Evolutionary conservation across 2,329 filamentous ascomycete species (phyloP), one percentile per base, ranked within the genome.

Genomic region (Trichoderma sp.): DNA sequence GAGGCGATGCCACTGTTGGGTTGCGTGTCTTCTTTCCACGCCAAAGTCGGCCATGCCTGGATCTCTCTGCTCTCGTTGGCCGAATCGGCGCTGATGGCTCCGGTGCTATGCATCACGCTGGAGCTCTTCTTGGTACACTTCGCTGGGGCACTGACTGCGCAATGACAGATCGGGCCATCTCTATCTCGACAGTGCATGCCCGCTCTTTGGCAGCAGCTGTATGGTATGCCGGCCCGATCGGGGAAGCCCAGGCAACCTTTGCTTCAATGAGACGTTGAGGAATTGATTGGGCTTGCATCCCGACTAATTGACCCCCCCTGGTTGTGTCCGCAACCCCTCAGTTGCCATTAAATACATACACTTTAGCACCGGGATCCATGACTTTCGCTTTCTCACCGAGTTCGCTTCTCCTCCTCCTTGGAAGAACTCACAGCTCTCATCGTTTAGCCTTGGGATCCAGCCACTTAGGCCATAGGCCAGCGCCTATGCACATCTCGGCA

Each of bases 371-470:
- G 71, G 72, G 72, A 44, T 55, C 72, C 71, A 72, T 74, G 73
- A 72, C 71, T 67, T 76, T 69, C 71, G 71, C 71, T 69, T 75
- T 71, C 73, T 78, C 76, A 78, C 77, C 77, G 77, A 77, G 75
- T 76, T 39, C 73, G 74, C 75, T 73, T 76, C 75, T 74, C 71
- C 71, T 74, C 74, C 72, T 70, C 71, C 67, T 70, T 75, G 74
- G 74, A 72, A 75, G 75, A 19, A 39, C 2, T 39, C 34, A n/a
- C 72, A 72, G 75, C 71, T 68, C 73, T 75, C 72, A 69, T 74
- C 74, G 67, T 72, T 71, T 52, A 56, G 61, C 64, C 24, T 54
- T 39, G 14, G 24, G 41, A 52, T 57, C 51, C 55, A 65, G 65
- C 65, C 65, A 65, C 65, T 67, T 51, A 50, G 48, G 51, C 57